Evolutionary conservation across 1,139 yeast species (phyloP), one percentile per base, ranked within the genome.

Genomic region (Candida sanyaensis): DNA sequence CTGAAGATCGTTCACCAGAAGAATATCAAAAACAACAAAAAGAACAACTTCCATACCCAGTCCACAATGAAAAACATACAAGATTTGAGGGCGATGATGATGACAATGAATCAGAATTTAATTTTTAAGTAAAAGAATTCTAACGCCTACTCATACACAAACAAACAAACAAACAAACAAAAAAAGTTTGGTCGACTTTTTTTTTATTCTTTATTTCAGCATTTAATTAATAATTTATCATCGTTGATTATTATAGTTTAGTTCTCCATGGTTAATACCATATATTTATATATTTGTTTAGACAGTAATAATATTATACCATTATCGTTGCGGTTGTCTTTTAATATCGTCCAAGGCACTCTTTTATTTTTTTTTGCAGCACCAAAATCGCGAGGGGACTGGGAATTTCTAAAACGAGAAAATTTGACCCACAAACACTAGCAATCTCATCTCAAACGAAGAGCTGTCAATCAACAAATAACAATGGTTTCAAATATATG

Each of bases 401-500:
- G 26, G 13, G n/a, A 38, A 38, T 13, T 12, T 36, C 26, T 23
- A 36, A 17, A 11, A 36, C 28, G 26, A 36, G 29, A 23, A 33
- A 33, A 33, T 33, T 17, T 9, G 24, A 36, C 27, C n/a, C 24
- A 21, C 41, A 38, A 10, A 24, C 10, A 32, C 21, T 21, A 8
- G 8, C 36, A 26, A 27, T 24, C 45, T 28, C 44, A 42, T 46
- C 42, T 31, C 41, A 29, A 4, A 9, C 33, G 17, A 7, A 33
- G 12, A n/a, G n/a, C 44, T 11, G 8, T 8, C 29, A 13, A 21
- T 9, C 13, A n/a, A 17, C 30, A 24, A 29, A 12, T 41, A 27
- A 40, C 27, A 45, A 77, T 75, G 79, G 75, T 64, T 21, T 70
- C 80, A 63, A 92, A 93, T 65, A 84, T 93, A 52, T 93, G 99